Evolutionary conservation across 2,329 filamentous ascomycete genomes (phyloP), one percentile per base, ranked within the genome.

Genomic region (Phaeosphaeriaceae sp.): DNA sequence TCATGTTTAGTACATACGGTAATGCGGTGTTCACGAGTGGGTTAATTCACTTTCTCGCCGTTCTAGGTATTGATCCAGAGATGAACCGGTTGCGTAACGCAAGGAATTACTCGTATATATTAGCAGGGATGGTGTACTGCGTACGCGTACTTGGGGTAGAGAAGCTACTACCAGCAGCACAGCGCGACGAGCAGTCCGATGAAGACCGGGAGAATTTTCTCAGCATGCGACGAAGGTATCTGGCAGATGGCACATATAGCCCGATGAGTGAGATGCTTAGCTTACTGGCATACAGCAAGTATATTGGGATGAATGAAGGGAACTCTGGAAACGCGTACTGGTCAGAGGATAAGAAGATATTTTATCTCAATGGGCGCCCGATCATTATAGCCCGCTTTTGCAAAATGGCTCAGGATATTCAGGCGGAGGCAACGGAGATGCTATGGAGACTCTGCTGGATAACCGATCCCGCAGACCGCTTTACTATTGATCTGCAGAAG

Each of bases 251-350:
- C 20, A 50, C 45, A 15, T 61, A 53, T 23, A 63, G 60, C 43
- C 48, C 45, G 13, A 63, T 63, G 20, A 62, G 60, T 28, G 48
- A 41, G 33, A 61, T 60, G 20, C 20, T 63, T 8, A 64, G 55
- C 49, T 43, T 64, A 29, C 45, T 62, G n/a, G 52, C 52, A 21
- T 61, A 63, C 36, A 18, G 61, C 17, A 63, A 63, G 46, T 26
- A 46, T 35, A 38, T 54, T n/a, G 52, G 48, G 23, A 30, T 60
- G 11, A 60, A 56, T 42, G 21, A 50, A 13, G 30, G 48, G 7
- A 65, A 64, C 48, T 16, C 47, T 23, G 39, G 60, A 15, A 50
- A 45, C 8, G 37, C 48, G 21, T 50, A 48, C 28, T 65, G 29
- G 60, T 57, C 44, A 11, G 13, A 23, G 3, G 42, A 61, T 40